phyloP scores from a whole-genome alignment of 306 rosid species.

The Cicer arietinum region DNA sequence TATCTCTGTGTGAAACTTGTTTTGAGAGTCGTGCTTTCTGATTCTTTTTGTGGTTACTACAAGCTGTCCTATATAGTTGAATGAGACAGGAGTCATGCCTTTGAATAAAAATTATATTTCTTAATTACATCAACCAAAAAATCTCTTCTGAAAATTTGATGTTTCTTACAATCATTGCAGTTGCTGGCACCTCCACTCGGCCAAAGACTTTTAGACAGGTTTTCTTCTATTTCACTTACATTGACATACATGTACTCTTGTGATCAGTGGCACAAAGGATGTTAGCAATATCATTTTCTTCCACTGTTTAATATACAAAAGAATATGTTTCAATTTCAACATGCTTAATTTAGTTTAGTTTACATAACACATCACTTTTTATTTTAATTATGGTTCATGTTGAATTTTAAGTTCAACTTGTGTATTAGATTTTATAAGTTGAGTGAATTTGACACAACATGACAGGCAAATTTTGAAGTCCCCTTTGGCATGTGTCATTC shows the following conservation, averaged over 20 bases:
- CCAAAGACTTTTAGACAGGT: constrained; percentile 81
- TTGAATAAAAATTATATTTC: background rate
- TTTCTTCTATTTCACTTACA: constrained; percentile 35
- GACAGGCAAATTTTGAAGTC: background rate
- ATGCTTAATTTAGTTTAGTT: background rate
- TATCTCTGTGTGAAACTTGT: background rate
- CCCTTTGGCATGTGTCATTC: background rate
- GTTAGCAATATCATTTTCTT: background rate
- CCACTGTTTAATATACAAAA: background rate
- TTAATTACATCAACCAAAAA: background rate
- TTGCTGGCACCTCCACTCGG: constrained; percentile 84
- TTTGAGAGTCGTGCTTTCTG: background rate
- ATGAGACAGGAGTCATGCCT: background rate
- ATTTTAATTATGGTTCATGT: background rate
- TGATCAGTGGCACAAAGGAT: background rate
- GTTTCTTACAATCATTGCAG: constrained; percentile 60
- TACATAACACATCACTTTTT: background rate
- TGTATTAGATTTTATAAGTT: background rate
- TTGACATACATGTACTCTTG: background rate
- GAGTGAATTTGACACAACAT: constrained; percentile 7
- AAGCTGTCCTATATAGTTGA: constrained; percentile 16
- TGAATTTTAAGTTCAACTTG: constrained; percentile 7
- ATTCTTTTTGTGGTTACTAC: constrained; percentile 34
- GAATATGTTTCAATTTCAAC: background rate
- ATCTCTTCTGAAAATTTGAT: constrained; percentile 17